phyloP scores from a whole-genome alignment of 2,329 filamentous ascomycete species.

The Aspergillus pseudoglaucus region DNA sequence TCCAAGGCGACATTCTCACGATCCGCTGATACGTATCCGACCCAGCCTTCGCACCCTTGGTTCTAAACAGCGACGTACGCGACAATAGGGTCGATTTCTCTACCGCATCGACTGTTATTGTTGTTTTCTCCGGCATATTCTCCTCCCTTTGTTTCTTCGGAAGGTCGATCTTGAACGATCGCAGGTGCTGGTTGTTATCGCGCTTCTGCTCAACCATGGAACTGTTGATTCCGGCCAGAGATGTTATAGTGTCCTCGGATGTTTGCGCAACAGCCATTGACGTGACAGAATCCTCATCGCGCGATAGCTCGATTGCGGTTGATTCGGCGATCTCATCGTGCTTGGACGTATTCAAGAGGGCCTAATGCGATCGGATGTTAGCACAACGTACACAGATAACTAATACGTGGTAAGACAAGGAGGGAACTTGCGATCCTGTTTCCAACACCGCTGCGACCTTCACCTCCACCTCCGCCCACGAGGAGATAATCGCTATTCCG shows the following conservation, averaged over 20 bases:
- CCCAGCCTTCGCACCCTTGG: constrained; percentile 24
- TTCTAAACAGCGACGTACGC: constrained; percentile 47
- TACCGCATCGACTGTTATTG: constrained; percentile 17
- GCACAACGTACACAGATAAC: not conserved
- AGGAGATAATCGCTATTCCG: constrained; percentile 68
- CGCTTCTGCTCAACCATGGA: constrained; percentile 63
- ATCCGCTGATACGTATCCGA: constrained; percentile 55
- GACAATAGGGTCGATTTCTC: constrained; percentile 42
- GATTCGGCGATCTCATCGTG: constrained; percentile 58
- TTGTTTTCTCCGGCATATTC: constrained; percentile 14
- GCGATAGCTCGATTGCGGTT: constrained; percentile 69
- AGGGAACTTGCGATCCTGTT: constrained; percentile 69
- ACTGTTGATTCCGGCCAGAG: constrained; percentile 79
- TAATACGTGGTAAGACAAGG: not conserved
- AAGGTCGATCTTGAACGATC: constrained; percentile 61
- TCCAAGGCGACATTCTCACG: constrained; percentile 51
- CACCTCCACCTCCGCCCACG: constrained; percentile 81
- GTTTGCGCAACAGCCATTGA: constrained; percentile 67
- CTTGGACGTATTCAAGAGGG: constrained; percentile 63
- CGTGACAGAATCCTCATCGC: constrained; percentile 82
- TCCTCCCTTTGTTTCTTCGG: constrained; percentile 18
- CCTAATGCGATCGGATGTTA: constrained; percentile 38
- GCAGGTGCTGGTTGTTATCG: constrained; percentile 77
- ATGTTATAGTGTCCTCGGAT: constrained; percentile 45
- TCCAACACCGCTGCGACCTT: constrained; percentile 70